Evolutionary conservation across 2,329 filamentous ascomycete species (phyloP).

Genomic region (Nothopassalora personata): DNA sequence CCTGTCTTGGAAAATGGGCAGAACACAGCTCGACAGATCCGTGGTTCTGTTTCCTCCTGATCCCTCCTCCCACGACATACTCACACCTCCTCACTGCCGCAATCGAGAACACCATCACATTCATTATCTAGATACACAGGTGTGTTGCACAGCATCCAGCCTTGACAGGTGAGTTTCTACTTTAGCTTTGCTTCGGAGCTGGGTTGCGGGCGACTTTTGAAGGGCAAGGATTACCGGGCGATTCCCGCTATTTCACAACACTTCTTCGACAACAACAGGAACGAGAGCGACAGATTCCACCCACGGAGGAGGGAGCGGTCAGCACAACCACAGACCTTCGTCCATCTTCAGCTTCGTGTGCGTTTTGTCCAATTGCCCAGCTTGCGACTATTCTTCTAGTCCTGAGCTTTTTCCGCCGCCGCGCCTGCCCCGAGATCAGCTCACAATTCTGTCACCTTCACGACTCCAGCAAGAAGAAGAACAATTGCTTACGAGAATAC

Average conservation of each 20-base stretch:
- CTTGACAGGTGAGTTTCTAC: not conserved
- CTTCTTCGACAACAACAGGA: not conserved
- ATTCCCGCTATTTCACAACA: not conserved
- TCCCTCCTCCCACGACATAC: not conserved
- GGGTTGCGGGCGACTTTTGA: not conserved
- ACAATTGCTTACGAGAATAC: conserved; percentile 22
- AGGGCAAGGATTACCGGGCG: not conserved
- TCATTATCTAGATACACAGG: not conserved
- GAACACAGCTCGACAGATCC: not conserved
- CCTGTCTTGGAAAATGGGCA: not conserved
- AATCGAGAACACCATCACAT: not conserved
- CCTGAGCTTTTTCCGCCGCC: conserved; percentile 2
- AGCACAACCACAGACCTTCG: not conserved
- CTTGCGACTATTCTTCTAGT: not conserved
- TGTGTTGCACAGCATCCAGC: not conserved
- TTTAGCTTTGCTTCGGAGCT: not conserved
- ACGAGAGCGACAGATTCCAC: not conserved
- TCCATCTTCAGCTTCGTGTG: not conserved
- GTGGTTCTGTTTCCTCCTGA: not conserved
- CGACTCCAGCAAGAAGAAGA: not conserved
- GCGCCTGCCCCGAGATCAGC: not conserved
- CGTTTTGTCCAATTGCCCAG: not conserved
- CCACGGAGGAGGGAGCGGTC: not conserved
- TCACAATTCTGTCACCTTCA: not conserved
- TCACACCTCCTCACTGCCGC: not conserved